phyloP scores from a whole-genome alignment of 2,329 filamentous ascomycete species.

The Aspergillus transmontanensis region DNA sequence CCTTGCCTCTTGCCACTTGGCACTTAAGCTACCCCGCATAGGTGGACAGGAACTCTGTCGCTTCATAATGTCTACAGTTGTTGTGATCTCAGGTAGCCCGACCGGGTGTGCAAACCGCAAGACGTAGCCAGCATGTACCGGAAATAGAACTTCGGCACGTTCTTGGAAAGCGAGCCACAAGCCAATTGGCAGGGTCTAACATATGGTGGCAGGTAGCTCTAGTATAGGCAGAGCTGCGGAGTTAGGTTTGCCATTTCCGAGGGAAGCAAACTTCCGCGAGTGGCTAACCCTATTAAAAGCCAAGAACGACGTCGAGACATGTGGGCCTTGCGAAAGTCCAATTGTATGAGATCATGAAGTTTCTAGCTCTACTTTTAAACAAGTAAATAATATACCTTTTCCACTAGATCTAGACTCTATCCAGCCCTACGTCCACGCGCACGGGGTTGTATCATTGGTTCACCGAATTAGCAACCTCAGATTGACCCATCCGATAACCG shows the following conservation, averaged over 20 bases:
- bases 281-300: background rate
- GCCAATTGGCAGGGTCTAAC: too few species aligned
- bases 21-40: too few species aligned
- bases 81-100: too few species aligned
- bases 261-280: background rate
- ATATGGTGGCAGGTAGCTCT: background rate
- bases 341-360: background rate
- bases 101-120: background rate
- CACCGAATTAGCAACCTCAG: background rate
- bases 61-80: too few species aligned
- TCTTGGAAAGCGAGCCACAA: background rate
- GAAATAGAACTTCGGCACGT: background rate
- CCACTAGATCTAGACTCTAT: background rate
- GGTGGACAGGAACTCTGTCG: too few species aligned
- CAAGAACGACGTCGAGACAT: background rate
- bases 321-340: background rate
- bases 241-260: background rate
- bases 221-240: background rate
- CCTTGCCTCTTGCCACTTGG: too few species aligned
- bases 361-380: background rate
- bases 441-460: background rate
- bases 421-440: background rate
- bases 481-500: background rate
- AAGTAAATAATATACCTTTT: background rate
- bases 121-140: too few species aligned